Base-by-base conservation (phyloP, 768 basidiomycete genomes). In the Trametes coccinea region DNA sequence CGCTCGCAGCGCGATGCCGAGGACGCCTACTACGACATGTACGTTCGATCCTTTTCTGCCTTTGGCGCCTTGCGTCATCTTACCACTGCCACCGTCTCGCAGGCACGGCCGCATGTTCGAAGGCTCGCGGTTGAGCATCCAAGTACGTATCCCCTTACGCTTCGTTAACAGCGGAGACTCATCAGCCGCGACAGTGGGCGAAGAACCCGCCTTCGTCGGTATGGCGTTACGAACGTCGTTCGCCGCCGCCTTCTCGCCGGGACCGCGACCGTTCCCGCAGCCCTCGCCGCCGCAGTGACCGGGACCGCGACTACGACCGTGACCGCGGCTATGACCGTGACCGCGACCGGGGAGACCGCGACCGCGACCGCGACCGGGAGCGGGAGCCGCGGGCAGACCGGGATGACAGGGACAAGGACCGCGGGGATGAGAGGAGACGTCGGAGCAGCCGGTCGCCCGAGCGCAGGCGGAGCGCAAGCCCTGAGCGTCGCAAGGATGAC, bases 21-120 rank as follows among this genome's bases (percentile, higher is more conserved):
- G 69, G 89, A 90, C 65, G 90, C 90, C 31, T 92, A 91, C 74
- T 85, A 89, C 70, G 89, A 91, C 61, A 92, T 92, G 90, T 92
- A 72, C 44, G 11, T 11, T 10, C 56, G 30, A 22, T 45, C 30
- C n/a, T 29, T 34, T 22, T 50, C 62, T 17, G 67, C 44, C 17
- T 4, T 50, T 17, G 8, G 22, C 34, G 33, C 46, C 34, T 63
- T 48, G 34, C 34, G 39, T 50, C 41, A 22, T 37, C 39, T 10
- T 10, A 29, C 45, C 4, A 17, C 16, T 22, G 44, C 6, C 47
- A 4, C 48, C 5, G 2, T 46, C 9, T 46, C 50, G 22, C 62
- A 92, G 90, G 90, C 90, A 92, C 70, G 88, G 88, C 43, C 80
- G 85, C 61, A 74, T 80, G 68, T 90, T 92, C 67, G 89, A 92